phyloP scores from a whole-genome alignment of 192 early-diverging fungal genomes.

The Coemansia sp. region DNA sequence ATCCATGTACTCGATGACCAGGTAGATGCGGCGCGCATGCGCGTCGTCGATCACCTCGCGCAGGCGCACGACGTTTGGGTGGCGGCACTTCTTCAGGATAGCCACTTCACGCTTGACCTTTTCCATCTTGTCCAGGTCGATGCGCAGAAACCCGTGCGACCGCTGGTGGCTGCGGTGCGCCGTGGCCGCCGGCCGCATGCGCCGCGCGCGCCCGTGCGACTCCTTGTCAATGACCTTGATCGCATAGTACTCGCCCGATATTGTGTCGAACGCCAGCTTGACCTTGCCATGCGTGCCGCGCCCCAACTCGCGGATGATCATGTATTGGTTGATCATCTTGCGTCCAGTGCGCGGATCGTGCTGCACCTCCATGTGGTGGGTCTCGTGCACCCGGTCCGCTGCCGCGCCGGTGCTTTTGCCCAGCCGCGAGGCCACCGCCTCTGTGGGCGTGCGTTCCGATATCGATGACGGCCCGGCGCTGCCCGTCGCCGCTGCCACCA shows the following conservation, averaged over 20 bases:
- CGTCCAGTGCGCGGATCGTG: conserved; percentile 81
- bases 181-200: conserved; percentile 23
- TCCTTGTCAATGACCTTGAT: conserved; percentile 57
- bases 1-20: conserved; percentile 89
- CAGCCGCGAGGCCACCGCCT: no score
- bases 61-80: conserved; percentile 86
- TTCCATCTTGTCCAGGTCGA: conserved; percentile 54
- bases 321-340: conserved; percentile 96
- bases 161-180: conserved; percentile 15
- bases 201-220: conserved; percentile 32
- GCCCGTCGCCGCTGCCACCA: conserved; percentile 12
- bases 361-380: conserved; percentile 74
- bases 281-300: conserved; percentile 96
- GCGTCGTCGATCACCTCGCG: conserved; percentile 96
- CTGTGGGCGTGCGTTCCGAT: conserved; percentile 29
- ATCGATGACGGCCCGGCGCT: conserved; percentile 9
- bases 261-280: conserved; percentile 78
- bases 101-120: conserved; percentile 94
- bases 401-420: conserved; percentile 11
- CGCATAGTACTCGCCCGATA: conserved; percentile 66
- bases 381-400: conserved; percentile 67
- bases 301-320: conserved; percentile 85
- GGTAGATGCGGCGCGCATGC: conserved; percentile 82
- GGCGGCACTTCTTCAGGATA: conserved; percentile 91
- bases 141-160: conserved; percentile 43